Evolutionary conservation across 2,329 filamentous ascomycete genomes (phyloP).

Genomic region (Phyllosticta ampelicida): DNA sequence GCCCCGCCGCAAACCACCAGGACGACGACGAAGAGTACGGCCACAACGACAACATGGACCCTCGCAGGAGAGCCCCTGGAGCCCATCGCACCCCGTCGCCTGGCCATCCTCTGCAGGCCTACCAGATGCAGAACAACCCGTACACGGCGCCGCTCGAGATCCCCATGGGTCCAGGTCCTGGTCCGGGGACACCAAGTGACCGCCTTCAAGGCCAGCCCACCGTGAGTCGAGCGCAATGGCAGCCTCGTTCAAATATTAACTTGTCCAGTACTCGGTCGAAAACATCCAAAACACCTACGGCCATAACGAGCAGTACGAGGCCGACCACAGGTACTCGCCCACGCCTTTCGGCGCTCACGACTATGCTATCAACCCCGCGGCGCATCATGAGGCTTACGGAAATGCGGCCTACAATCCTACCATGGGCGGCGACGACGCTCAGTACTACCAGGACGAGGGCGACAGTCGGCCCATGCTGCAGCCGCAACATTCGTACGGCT

Average conservation of each 20-base stretch:
- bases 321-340: conserved; percentile 35
- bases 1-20: background rate
- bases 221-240: conserved; percentile 40
- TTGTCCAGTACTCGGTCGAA: conserved; percentile 54
- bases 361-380: conserved; percentile 61
- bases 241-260: conserved; percentile 7
- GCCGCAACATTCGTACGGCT: conserved; percentile 50
- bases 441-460: conserved; percentile 56
- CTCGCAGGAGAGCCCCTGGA: conserved; percentile 34
- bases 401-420: conserved; percentile 70
- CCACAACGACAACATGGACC: conserved; percentile 36
- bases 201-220: conserved; percentile 74
- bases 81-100: conserved; percentile 61
- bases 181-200: conserved; percentile 54
- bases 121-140: conserved; percentile 71
- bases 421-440: conserved; percentile 43
- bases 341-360: conserved; percentile 31
- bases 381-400: conserved; percentile 80
- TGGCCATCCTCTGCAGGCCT: conserved; percentile 61
- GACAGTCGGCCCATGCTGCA: conserved; percentile 68
- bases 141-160: conserved; percentile 57
- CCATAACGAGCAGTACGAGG: conserved; percentile 51
- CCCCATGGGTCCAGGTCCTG: conserved; percentile 49
- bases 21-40: conserved; percentile 10
- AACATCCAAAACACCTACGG: conserved; percentile 54